Base-by-base conservation (phyloP, 2,329 filamentous ascomycete species). In the Truncatella angustata region DNA sequence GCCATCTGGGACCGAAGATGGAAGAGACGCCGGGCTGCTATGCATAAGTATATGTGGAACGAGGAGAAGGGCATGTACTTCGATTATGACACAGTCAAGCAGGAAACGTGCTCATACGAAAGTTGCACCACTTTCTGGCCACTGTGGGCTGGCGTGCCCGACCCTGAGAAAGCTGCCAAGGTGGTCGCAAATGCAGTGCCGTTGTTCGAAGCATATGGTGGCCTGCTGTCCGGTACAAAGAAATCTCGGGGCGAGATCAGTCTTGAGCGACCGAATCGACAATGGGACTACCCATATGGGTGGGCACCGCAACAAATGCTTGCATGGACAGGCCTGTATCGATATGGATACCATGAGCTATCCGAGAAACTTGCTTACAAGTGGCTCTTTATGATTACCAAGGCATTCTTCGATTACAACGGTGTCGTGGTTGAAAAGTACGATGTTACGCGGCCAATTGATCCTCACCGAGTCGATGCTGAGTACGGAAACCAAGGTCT, bases 261-360 rank as follows among this genome's bases (percentile, higher is more conserved):
- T 11, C 72, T 97, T 35, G 84, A 92, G 61, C 82, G 93, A 44
- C 94, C 94, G 6, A 97, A 97, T 70, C 85, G 94, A 61, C 94
- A 99, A 69, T 99, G 94, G 94, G 94, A 99, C 69, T 97, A 91
- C 68, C 94, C 94, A 0, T 97, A 94, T 66, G 94, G 94, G 54
- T 99, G 94, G 94, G 94, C 94, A 51, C 94, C 94, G 28, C 94
- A 99, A 76, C 94, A 99, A 75, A 97, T 99, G 75, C 83, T 99
- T 37, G 93, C 94, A 1, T 99, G 94, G 94, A 92, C 90, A 1
- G 94, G 92, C 3, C 76, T 99, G 54, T 82, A 91, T 63, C 87
- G 92, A 16, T 99, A 97, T 66, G 91, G 92, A 50, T 97, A 96
- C 67, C 85, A 87, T 24, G 89, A 93, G 21, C 92, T 97, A 56